Evolutionary conservation across 1,284 basidiomycete genomes (phyloP).

Genomic region (Ganoderma sinense): DNA sequence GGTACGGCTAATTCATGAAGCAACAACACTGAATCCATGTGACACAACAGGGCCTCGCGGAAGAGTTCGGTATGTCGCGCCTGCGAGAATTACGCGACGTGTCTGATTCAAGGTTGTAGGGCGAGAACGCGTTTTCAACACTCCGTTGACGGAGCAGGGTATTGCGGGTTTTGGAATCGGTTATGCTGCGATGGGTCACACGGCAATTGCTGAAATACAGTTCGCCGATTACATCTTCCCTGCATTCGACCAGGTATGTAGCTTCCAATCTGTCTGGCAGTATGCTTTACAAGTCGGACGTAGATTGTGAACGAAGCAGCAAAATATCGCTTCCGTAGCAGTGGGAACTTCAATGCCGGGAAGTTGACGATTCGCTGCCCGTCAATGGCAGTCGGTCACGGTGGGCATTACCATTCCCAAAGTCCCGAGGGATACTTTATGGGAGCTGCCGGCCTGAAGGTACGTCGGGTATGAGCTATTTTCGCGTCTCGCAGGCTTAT

Average conservation of each 20-base stretch:
- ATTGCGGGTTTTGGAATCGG: slow-evolving; percentile 96
- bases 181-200: slow-evolving; percentile 91
- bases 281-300: background rate
- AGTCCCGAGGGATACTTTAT: slow-evolving; percentile 95
- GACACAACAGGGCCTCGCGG: slow-evolving; percentile 77
- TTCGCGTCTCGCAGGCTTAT: slow-evolving; percentile 41
- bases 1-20: slow-evolving; percentile 2
- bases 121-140: slow-evolving; percentile 94
- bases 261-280: background rate
- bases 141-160: slow-evolving; percentile 92
- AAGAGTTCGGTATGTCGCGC: slow-evolving; percentile 80
- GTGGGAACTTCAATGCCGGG: slow-evolving; percentile 85
- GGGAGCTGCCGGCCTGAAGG: slow-evolving; percentile 90
- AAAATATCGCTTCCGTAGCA: slow-evolving; percentile 91
- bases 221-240: slow-evolving; percentile 90
- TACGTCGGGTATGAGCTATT: background rate
- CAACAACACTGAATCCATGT: background rate
- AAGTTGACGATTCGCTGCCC: slow-evolving; percentile 89
- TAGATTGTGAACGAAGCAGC: slow-evolving; percentile 96
- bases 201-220: slow-evolving; percentile 94
- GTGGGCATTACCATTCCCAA: slow-evolving; percentile 94
- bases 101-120: slow-evolving; percentile 51
- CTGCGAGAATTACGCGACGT: background rate
- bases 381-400: slow-evolving; percentile 92
- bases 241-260: slow-evolving; percentile 86